Conservation (phyloP, 2,329 filamentous ascomycete genomes). For the Talaromyces pinophilus region DNA sequence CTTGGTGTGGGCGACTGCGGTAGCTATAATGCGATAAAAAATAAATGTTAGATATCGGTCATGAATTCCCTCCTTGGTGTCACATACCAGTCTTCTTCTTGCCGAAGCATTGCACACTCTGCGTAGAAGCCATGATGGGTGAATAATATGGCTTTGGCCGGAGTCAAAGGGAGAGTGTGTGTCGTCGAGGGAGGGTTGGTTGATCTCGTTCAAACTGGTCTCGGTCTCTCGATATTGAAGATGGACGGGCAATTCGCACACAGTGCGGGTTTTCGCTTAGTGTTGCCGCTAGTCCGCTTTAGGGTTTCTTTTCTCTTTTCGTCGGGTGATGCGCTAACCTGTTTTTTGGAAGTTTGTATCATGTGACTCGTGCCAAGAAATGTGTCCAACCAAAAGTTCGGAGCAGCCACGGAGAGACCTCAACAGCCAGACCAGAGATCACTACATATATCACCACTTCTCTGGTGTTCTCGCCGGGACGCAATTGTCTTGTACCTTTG, state of each 20-base stretch:
- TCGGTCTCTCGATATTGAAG: conserved; percentile 11
- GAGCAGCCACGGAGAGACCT: conserved; percentile 8
- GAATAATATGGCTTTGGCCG: conserved; percentile 45
- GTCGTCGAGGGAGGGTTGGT: conserved; percentile 25
- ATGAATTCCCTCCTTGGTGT: conserved; percentile 25
- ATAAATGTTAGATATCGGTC: conserved; percentile 32
- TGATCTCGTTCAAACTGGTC: conserved; percentile 10
- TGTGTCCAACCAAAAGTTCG: neutral
- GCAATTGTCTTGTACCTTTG: neutral
- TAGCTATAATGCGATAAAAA: conserved; percentile 56
- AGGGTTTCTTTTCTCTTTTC: conserved; percentile 32
- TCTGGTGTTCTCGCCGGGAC: neutral
- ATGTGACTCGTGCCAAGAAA: conserved; percentile 21
- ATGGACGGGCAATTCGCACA: conserved; percentile 14
- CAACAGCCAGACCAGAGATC: neutral
- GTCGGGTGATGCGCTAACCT: neutral
- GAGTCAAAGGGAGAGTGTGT: conserved; percentile 42
- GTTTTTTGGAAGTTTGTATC: neutral
- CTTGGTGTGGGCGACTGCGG: conserved; percentile 90
- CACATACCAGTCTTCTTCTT: conserved; percentile 79
- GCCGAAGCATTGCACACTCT: conserved; percentile 97
- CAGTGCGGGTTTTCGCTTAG: conserved; percentile 49
- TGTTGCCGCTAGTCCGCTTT: conserved; percentile 32
- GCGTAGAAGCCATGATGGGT: conserved; percentile 74
- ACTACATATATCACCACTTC: neutral